phyloP scores from a whole-genome alignment of 441 rosid genomes.

The Croton laevigatus region DNA sequence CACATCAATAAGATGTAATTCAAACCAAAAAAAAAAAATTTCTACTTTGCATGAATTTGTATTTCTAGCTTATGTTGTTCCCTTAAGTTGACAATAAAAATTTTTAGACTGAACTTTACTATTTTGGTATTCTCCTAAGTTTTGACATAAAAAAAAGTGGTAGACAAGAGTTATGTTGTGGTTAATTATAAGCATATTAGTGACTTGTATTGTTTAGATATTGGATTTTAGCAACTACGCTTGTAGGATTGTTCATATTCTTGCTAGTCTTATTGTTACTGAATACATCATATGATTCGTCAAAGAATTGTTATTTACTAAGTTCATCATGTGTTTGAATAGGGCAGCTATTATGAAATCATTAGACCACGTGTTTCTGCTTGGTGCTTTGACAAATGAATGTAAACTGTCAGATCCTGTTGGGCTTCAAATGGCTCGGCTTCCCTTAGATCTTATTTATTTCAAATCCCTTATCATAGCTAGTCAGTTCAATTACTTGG shows the following conservation, averaged over 20 bases:
- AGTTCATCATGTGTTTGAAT: conserved; percentile 28
- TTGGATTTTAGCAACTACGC: not conserved
- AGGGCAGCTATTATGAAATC: conserved; percentile 80
- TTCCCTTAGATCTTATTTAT: conserved; percentile 83
- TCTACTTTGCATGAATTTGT: not conserved
- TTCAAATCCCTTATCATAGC: conserved; percentile 86
- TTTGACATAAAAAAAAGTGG: too few relatives aligned
- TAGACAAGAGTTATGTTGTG: not conserved
- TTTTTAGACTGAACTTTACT: not conserved
- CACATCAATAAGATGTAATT: too few relatives aligned
- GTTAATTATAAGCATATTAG: not conserved
- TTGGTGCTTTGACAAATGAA: conserved; percentile 90
- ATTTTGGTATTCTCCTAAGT: too few relatives aligned
- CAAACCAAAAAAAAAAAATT: too few relatives aligned
- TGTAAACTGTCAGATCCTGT: conserved; percentile 74
- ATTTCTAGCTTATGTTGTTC: not conserved
- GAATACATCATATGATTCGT: conserved; percentile 7
- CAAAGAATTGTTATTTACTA: conserved; percentile 14
- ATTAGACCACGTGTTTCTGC: conserved; percentile 70
- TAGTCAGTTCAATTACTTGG: conserved; percentile 79
- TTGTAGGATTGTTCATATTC: not conserved
- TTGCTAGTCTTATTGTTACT: not conserved
- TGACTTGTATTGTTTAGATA: not conserved
- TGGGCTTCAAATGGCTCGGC: conserved; percentile 90
- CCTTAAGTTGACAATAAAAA: not conserved